These are phyloP conservation scores for Lactarius quietus DNA, from an alignment of 768 basidiomycete genomes.

Conservation along the genomic window DNA sequence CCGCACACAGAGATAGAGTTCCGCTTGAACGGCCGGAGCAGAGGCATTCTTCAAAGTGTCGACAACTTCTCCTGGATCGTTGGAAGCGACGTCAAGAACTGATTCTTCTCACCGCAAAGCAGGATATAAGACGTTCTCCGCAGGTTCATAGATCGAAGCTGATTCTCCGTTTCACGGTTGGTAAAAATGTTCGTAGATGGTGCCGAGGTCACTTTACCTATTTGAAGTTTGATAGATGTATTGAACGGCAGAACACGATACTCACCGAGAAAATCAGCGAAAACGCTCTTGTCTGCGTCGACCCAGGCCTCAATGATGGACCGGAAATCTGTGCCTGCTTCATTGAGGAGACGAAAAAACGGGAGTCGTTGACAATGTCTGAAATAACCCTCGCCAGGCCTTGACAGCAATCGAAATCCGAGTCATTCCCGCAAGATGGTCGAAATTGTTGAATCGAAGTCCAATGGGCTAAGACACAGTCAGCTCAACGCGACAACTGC, in stretches of 20 bases:
- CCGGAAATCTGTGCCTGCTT: slow-evolving; percentile 63
- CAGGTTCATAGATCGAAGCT: slow-evolving; percentile 79
- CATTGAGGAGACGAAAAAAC: slow-evolving; percentile 74
- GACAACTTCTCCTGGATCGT: slow-evolving; percentile 93
- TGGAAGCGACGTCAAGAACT: slow-evolving; percentile 85
- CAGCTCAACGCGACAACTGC: slow-evolving; percentile 7
- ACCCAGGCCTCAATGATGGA: slow-evolving; percentile 75
- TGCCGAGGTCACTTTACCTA: slow-evolving; percentile 74
- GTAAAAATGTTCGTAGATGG: slow-evolving; percentile 97
- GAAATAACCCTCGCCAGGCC: slow-evolving; percentile 76
- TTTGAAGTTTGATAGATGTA: slow-evolving; percentile 30
- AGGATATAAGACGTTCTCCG: slow-evolving; percentile 83
- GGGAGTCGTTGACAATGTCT: slow-evolving; percentile 81
- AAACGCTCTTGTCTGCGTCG: slow-evolving; percentile 81
- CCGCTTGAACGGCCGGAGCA: slow-evolving; percentile 83
- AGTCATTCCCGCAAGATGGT: slow-evolving; percentile 75
- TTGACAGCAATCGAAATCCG: slow-evolving; percentile 73
- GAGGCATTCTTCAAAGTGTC: slow-evolving; percentile 81
- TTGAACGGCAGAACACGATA: slow-evolving; percentile 23
- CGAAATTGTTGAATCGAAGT: slow-evolving; percentile 66
- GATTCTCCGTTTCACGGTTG: slow-evolving; percentile 91
- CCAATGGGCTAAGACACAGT: slow-evolving; percentile 58
- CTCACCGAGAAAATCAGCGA: slow-evolving; percentile 80
- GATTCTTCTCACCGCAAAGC: slow-evolving; percentile 87
- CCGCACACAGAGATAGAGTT: slow-evolving; percentile 91